Evolutionary conservation across 2,329 filamentous ascomycete species (phyloP), one percentile per base, ranked within the genome.

Genomic region (Zymoseptoria pseudotritici): DNA sequence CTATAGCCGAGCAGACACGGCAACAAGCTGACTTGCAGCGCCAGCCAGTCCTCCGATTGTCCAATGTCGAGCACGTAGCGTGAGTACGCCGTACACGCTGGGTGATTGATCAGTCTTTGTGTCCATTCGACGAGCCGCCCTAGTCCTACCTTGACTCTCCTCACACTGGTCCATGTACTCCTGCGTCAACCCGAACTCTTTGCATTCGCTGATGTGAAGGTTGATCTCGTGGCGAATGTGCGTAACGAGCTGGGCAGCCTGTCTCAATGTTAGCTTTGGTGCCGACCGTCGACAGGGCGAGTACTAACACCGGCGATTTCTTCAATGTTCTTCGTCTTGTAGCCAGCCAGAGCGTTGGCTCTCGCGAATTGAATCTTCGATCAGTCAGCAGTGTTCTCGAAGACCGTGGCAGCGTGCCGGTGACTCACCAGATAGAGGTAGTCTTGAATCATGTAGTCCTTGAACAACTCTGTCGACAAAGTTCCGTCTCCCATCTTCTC

Each of bases 1-100:
- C 87, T 87, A 72, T 97, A 97, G 50, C 93, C 93, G n/a, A 97
- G 82, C 31, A 96, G 79, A 71, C 93, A 97, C 0, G 93, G 91
- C 13, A 92, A 86, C 57, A 97, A 80, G 4, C 90, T 87, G 63
- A 97, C 79, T 70, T 96, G 91, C 9, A 97, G 82, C 3, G 87
- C 91, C 52, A 97, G 80, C 86, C 88, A 95, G 76, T 96, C 91
- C 71, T 94, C 86, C 1, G 88, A 91, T 67, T 91, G 86, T 6
- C 93, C 93, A 20, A 96, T 82, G 69, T 97, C 93, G 58, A 97
- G 85, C 24, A 96, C 87, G 73, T 93, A 96, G 71, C 71, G 68
- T 22, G 88, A 91, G 72, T 95, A 94, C 51, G 90, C 89, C 8
- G 86, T 90, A 69, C 88, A 91, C n/a, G 88, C 87, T 81, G 63